Conservation (phyloP, 306 rosid genomes). For the Morella rubra region DNA sequence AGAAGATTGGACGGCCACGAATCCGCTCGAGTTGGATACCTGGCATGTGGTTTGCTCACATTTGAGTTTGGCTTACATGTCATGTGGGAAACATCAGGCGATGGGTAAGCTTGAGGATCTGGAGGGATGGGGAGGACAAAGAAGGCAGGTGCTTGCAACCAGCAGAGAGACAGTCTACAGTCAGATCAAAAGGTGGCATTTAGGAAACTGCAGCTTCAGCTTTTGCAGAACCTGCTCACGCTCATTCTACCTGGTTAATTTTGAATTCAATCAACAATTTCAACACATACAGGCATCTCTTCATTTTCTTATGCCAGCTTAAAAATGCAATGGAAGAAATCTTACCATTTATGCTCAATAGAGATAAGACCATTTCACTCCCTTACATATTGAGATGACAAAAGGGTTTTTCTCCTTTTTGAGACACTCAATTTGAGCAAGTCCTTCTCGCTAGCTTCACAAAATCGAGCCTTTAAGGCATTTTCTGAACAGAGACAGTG, state of each 20-base stretch:
- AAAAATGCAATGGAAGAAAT: not conserved
- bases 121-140: slow-evolving; percentile 61
- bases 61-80: slow-evolving; percentile 40
- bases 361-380: not conserved
- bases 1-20: slow-evolving; percentile 85
- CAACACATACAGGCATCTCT: not conserved
- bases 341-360: not conserved
- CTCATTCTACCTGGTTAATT: slow-evolving; percentile 61
- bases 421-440: slow-evolving; percentile 67
- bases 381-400: slow-evolving; percentile 78
- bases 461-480: slow-evolving; percentile 73
- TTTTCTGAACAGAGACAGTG: too few relatives aligned
- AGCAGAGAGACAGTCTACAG: slow-evolving; percentile 42
- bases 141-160: slow-evolving; percentile 53
- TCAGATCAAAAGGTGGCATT: too few relatives aligned
- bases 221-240: too few relatives aligned
- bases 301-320: not conserved
- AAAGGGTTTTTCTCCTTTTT: slow-evolving; percentile 58
- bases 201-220: too few relatives aligned
- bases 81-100: slow-evolving; percentile 31
- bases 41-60: slow-evolving; percentile 83
- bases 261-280: slow-evolving; percentile 1
- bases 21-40: slow-evolving; percentile 88
- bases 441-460: slow-evolving; percentile 70
- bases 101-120: slow-evolving; percentile 47